phyloP scores from a whole-genome alignment of 805 yeast species.

The Debaryomyces tyrocola region DNA sequence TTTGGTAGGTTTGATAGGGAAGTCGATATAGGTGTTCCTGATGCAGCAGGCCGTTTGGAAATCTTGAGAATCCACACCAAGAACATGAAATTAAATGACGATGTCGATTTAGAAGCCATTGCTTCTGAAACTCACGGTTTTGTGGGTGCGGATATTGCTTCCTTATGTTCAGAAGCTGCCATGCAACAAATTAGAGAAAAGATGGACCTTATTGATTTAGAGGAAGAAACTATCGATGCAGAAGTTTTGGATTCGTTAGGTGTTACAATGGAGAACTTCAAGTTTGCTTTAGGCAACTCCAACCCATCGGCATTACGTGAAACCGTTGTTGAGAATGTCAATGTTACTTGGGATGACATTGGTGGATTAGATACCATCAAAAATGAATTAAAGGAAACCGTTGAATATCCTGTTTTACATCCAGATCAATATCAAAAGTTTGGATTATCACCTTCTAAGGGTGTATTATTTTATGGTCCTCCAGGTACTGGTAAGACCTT shows the following conservation, averaged over 20 bases:
- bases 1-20: conserved; percentile 86
- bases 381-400: conserved; percentile 97
- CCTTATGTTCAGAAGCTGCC: conserved; percentile 99
- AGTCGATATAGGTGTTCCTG: conserved; percentile 91
- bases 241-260: conserved; percentile 95
- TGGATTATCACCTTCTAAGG: conserved; percentile 97
- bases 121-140: conserved; percentile 99
- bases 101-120: conserved; percentile 92
- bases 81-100: conserved; percentile 95
- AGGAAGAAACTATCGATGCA: conserved; percentile 95
- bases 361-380: conserved; percentile 97
- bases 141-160: conserved; percentile 98
- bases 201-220: conserved; percentile 96
- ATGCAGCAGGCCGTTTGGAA: conserved; percentile 97
- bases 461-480: conserved; percentile 98
- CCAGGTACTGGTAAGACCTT: conserved; percentile 99
- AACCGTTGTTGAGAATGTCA: conserved; percentile 97
- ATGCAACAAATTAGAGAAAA: conserved; percentile 99
- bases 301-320: conserved; percentile 99
- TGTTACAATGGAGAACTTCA: conserved; percentile 98
- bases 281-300: conserved; percentile 95
- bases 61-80: conserved; percentile 96
- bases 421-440: conserved; percentile 98
- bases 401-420: conserved; percentile 97
- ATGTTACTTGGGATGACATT: conserved; percentile 98